Conservation (phyloP, 192 early-diverging fungal genomes). For the Paraglomus occultum region DNA sequence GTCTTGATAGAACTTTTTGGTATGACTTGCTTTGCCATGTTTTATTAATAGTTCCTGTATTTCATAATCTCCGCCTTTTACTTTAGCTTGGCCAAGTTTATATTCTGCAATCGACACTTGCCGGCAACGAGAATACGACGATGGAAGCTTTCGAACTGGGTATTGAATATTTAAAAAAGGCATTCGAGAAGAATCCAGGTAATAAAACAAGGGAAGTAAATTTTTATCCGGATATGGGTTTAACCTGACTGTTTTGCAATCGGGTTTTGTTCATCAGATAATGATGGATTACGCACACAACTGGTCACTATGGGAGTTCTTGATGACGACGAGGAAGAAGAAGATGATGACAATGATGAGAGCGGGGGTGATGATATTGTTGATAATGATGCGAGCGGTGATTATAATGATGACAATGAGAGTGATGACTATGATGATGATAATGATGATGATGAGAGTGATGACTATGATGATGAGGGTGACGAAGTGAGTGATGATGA, state of each 20-base stretch:
- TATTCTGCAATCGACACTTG: constrained; percentile 38
- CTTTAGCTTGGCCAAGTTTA: constrained; percentile 42
- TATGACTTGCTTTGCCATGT: too few species aligned
- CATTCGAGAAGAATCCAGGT: constrained; percentile 46
- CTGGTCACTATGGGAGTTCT: not conserved
- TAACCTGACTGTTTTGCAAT: not conserved
- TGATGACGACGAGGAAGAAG: not conserved
- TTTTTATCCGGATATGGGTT: not conserved
- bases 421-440: constrained; percentile 26
- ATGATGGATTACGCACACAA: not conserved
- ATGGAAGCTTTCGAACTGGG: constrained; percentile 52
- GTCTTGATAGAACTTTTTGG: not conserved
- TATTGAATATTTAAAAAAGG: constrained; percentile 42
- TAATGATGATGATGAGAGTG: constrained; percentile 25
- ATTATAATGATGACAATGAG: constrained; percentile 46
- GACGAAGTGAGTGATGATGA: constrained; percentile 26
- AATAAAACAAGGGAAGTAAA: not conserved
- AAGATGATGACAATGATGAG: too few species aligned
- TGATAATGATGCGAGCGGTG: constrained; percentile 40
- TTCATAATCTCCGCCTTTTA: not conserved
- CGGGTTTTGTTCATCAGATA: not conserved
- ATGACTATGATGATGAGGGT: not conserved
- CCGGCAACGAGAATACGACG: constrained; percentile 51
- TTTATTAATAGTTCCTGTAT: too few species aligned
- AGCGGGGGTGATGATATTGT: not conserved